A percentile compares a stretch with the other conserved stretches of the same genome.
Conservation (phyloP, 148 eudicot species). For the Amaranthus cruentus region DNA sequence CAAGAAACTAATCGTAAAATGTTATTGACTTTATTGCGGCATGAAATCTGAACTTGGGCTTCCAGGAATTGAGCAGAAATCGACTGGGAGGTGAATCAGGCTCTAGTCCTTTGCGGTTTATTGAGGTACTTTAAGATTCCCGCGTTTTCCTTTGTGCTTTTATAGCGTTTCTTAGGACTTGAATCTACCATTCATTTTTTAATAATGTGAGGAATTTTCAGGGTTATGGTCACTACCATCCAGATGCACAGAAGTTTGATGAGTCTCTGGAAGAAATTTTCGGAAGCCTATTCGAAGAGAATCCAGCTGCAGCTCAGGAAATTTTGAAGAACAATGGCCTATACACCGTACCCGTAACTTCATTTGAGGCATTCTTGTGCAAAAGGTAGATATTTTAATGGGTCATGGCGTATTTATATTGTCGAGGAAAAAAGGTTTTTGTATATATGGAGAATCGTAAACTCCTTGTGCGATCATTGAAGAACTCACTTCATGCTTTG, state of each 20-base stretch:
- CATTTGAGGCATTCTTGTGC: slow-evolving; percentile 7
- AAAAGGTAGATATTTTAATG: background rate
- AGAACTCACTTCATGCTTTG: too few species aligned
- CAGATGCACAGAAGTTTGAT: slow-evolving; percentile 7
- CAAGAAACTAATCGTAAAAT: too few species aligned
- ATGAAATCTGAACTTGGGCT: background rate
- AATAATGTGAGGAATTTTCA: slow-evolving; percentile 3
- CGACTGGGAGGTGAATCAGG: slow-evolving; percentile 20
- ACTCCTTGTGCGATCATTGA: too few species aligned
- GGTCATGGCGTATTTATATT: too few species aligned
- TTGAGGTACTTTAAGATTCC: slow-evolving; percentile 17
- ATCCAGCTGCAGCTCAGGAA: slow-evolving; percentile 4
- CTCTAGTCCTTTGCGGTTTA: slow-evolving; percentile 15
- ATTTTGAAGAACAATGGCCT: slow-evolving; percentile 23
- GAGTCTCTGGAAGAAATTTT: slow-evolving; percentile 23
- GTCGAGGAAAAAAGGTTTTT: too few species aligned
- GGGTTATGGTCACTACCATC: slow-evolving; percentile 26
- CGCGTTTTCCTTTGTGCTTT: background rate
- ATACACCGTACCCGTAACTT: slow-evolving; percentile 12
- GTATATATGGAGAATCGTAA: too few species aligned
- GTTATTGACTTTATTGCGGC: too few species aligned
- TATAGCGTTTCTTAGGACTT: too few species aligned
- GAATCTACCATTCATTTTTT: background rate
- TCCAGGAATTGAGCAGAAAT: slow-evolving; percentile 20
- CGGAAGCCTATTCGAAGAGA: slow-evolving; percentile 21